Percentiles rank a stretch among this genome's conserved stretches.
phyloP scores from a whole-genome alignment of 225 moss, liverwort and hornwort species.

The Pseudoscleropodium purum region DNA sequence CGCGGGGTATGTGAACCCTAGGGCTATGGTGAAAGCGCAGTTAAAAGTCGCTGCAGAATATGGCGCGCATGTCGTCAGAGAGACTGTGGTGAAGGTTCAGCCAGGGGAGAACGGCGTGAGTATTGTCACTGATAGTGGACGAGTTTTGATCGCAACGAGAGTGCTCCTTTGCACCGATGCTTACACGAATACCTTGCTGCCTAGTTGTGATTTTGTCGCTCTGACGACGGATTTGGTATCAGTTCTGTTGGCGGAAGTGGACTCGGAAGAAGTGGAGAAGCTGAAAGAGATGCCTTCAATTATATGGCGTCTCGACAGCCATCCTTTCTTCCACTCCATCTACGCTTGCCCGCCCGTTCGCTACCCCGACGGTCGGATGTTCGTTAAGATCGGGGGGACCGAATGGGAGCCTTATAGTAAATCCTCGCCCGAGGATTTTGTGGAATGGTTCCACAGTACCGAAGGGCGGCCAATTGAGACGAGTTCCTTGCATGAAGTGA shows the following conservation, averaged over 20 bases:
- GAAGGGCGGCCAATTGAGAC: slow-evolving; percentile 42
- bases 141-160: slow-evolving; percentile 21
- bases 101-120: slow-evolving; percentile 21
- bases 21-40: slow-evolving; percentile 71
- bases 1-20: slow-evolving; percentile 71
- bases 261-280: slow-evolving; percentile 32
- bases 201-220: slow-evolving; percentile 23
- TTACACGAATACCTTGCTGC: slow-evolving; percentile 55
- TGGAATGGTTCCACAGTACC: slow-evolving; percentile 54
- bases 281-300: slow-evolving; percentile 70
- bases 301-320: slow-evolving; percentile 58
- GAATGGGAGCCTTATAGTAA: slow-evolving; percentile 12
- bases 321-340: slow-evolving; percentile 47
- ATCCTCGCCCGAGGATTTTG: slow-evolving; percentile 44
- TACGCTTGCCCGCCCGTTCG: slow-evolving; percentile 76
- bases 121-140: slow-evolving; percentile 57
- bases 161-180: slow-evolving; percentile 69
- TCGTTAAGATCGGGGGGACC: slow-evolving; percentile 64
- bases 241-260: slow-evolving; percentile 56
- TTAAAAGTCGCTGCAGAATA: slow-evolving; percentile 44
- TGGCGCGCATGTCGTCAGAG: slow-evolving; percentile 51
- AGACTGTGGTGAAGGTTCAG: slow-evolving; percentile 59
- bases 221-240: slow-evolving; percentile 40
- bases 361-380: slow-evolving; percentile 69
- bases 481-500: slow-evolving; percentile 21